These are phyloP conservation scores for Penicillium riverlandense DNA, from an alignment of 495 filamentous ascomycete genomes.

Conservation along the genomic window DNA sequence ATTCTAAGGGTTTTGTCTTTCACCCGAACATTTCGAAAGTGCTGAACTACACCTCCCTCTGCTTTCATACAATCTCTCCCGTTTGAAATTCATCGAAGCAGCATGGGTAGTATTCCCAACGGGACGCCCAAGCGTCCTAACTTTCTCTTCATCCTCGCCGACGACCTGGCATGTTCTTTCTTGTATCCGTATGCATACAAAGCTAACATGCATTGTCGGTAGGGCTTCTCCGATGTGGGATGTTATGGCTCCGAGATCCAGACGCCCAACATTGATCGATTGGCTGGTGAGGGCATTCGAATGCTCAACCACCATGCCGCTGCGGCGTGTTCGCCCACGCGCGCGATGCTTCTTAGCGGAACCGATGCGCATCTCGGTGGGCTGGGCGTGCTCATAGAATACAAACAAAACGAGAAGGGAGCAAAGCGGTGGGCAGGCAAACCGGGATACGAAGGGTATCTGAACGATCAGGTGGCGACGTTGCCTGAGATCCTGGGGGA, in stretches of 20 bases:
- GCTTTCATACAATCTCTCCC: no score
- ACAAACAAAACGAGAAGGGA: neutral
- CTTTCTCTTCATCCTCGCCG: constrained; percentile 30
- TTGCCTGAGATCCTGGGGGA: constrained; percentile 48
- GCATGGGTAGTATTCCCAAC: neutral
- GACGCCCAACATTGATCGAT: constrained; percentile 24
- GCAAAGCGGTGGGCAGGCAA: constrained; percentile 2
- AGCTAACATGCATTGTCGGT: neutral
- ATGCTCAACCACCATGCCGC: constrained; percentile 28
- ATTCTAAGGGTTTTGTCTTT: no score
- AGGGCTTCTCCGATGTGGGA: constrained; percentile 26
- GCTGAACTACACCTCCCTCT: no score
- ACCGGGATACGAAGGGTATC: constrained; percentile 46
- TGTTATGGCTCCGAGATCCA: constrained; percentile 25
- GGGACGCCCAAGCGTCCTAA: constrained; percentile 17
- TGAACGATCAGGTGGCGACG: constrained; percentile 44
- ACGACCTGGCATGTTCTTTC: constrained; percentile 14
- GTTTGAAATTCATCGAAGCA: no score
- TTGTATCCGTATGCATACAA: no score
- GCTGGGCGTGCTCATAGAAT: constrained; percentile 20
- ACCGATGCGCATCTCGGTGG: constrained; percentile 42
- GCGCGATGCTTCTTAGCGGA: constrained; percentile 41
- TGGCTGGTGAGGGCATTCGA: constrained; percentile 22
- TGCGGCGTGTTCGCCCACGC: constrained; percentile 27
- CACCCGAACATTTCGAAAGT: no score